Conservation (phyloP, 495 filamentous ascomycete species). For the Jackrogersella multiformis region DNA sequence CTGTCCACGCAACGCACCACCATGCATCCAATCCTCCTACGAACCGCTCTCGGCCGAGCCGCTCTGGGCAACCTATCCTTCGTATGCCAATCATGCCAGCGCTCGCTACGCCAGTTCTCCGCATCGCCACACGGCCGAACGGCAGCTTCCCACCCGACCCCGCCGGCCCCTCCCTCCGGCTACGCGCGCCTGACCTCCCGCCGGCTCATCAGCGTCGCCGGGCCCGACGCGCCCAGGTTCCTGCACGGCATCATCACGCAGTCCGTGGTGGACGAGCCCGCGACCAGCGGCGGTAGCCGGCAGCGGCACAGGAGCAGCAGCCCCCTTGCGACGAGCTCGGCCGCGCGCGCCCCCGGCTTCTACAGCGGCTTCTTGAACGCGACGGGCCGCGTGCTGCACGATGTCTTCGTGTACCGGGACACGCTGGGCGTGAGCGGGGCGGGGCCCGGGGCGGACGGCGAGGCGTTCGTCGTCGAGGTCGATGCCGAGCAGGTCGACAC, state of each 20-base stretch:
- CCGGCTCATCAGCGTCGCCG: constrained; percentile 78
- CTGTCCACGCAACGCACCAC: constrained; percentile 1
- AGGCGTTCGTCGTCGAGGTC: constrained; percentile 79
- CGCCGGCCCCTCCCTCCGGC: constrained; percentile 56
- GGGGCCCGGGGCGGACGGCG: constrained; percentile 53
- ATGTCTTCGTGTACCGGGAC: constrained; percentile 86
- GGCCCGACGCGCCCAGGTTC: constrained; percentile 80
- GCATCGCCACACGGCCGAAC: constrained; percentile 19
- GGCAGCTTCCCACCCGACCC: constrained; percentile 17
- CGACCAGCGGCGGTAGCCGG: neutral
- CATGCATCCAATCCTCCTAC: constrained; percentile 8
- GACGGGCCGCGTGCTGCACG: constrained; percentile 81
- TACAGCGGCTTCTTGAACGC: constrained; percentile 89
- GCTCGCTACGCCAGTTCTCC: constrained; percentile 28
- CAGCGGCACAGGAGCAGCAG: constrained; percentile 10
- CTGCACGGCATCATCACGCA: constrained; percentile 88
- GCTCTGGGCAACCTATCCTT: constrained; percentile 18
- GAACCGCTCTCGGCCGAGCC: neutral
- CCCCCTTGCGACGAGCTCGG: neutral
- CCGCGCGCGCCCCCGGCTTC: constrained; percentile 54
- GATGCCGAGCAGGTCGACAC: constrained; percentile 69
- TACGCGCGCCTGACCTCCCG: constrained; percentile 70
- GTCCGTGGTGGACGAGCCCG: constrained; percentile 63
- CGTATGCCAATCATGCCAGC: constrained; percentile 42
- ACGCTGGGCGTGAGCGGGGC: constrained; percentile 44